These are phyloP conservation scores for Ophiostoma perfectum DNA, from an alignment of 2,329 filamentous ascomycete genomes.

Conservation along the genomic window DNA sequence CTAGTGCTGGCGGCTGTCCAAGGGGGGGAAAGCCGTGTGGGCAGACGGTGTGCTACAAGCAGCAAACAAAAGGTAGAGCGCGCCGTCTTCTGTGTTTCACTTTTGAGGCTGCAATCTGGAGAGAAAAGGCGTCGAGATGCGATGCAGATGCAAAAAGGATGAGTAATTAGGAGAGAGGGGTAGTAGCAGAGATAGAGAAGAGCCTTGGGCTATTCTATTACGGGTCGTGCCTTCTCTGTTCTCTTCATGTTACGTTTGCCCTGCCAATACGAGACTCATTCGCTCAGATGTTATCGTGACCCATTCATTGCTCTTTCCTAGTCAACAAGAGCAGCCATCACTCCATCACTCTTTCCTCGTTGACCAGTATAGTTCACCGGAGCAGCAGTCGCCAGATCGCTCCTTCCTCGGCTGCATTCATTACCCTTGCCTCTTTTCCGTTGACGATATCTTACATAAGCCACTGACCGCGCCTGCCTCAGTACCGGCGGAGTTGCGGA, in stretches of 20 bases:
- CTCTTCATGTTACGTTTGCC: background rate
- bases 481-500: constrained; percentile 5
- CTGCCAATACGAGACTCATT: background rate
- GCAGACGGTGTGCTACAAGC: too few species aligned
- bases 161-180: background rate
- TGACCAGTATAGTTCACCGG: too few species aligned
- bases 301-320: background rate
- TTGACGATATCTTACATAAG: too few species aligned
- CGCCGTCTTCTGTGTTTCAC: background rate
- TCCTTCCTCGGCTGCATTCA: background rate
- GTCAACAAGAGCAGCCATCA: too few species aligned
- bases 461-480: too few species aligned
- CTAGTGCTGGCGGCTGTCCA: background rate
- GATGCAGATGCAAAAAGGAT: background rate
- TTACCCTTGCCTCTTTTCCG: background rate
- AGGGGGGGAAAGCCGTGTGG: background rate
- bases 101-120: background rate
- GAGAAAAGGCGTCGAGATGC: background rate
- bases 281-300: background rate
- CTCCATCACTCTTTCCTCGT: too few species aligned
- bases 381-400: background rate
- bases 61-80: too few species aligned
- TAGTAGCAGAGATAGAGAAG: background rate
- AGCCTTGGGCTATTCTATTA: background rate
- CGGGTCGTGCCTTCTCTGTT: background rate